Conservation (phyloP, 2,329 filamentous ascomycete genomes). For the Aspergillus unguis region DNA sequence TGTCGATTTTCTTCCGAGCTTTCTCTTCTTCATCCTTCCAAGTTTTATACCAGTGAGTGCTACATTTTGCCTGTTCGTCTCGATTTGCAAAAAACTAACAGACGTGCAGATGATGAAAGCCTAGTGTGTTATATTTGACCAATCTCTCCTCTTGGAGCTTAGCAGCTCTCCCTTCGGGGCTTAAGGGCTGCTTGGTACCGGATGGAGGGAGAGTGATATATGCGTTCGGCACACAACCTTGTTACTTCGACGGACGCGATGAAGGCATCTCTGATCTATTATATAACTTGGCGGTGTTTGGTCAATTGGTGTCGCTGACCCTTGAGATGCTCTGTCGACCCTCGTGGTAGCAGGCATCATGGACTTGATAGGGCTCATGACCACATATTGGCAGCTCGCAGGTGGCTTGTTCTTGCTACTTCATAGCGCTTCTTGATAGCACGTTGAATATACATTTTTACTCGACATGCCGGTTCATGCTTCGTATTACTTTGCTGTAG, state of each 20-base stretch:
- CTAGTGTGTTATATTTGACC: constrained; percentile 91
- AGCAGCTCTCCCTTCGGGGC: constrained; percentile 76
- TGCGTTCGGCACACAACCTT: constrained; percentile 99
- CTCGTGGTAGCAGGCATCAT: background rate
- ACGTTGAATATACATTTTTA: background rate
- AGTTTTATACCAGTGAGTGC: constrained; percentile 92
- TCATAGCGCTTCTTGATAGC: too few species aligned
- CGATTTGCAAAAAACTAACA: constrained; percentile 11
- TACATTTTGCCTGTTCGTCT: constrained; percentile 21
- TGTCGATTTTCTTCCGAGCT: constrained; percentile 21
- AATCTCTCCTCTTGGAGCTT: constrained; percentile 61
- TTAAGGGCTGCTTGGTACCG: constrained; percentile 75
- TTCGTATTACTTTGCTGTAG: too few species aligned
- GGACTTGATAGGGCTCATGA: constrained; percentile 16
- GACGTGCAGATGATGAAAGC: constrained; percentile 93
- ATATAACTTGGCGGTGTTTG: constrained; percentile 52
- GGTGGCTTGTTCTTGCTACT: too few species aligned
- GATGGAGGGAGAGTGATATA: constrained; percentile 79
- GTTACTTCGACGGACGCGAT: constrained; percentile 93
- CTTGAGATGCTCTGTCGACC: constrained; percentile 8
- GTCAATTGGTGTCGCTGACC: constrained; percentile 6
- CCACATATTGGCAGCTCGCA: background rate
- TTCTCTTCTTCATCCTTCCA: constrained; percentile 85
- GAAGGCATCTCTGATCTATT: constrained; percentile 86
- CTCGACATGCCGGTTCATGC: too few species aligned